A percentile compares a stretch with the other conserved stretches of the same genome.
These are phyloP conservation scores for Wickerhamiella galacta DNA, from an alignment of 805 yeast species.

Conservation along the genomic window DNA sequence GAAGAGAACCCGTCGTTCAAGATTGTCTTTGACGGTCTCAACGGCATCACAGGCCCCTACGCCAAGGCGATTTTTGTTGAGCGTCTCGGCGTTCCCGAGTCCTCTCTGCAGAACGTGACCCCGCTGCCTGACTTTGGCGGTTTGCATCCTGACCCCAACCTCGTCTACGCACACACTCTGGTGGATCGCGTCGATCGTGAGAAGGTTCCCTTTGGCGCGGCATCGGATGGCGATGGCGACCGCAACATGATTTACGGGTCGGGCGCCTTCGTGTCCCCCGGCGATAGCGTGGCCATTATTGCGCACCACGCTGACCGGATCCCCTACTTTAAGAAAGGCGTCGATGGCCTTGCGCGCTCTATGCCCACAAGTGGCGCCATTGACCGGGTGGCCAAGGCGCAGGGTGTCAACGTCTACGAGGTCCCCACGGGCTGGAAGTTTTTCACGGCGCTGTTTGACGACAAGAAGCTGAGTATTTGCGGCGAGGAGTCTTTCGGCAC, in stretches of 20 bases:
- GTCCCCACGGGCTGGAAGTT: slow-evolving; percentile 99
- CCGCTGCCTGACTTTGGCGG: slow-evolving; percentile 94
- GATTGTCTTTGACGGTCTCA: slow-evolving; percentile 73
- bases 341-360: slow-evolving; percentile 85
- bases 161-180: slow-evolving; percentile 79
- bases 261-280: slow-evolving; percentile 89
- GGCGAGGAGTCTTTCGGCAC: slow-evolving; percentile 98
- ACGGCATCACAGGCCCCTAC: slow-evolving; percentile 96
- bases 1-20: slow-evolving; percentile 39
- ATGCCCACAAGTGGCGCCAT: slow-evolving; percentile 96
- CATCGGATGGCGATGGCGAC: slow-evolving; percentile 99
- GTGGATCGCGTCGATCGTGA: slow-evolving; percentile 75
- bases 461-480: slow-evolving; percentile 82
- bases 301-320: slow-evolving; percentile 80
- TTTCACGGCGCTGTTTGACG: slow-evolving; percentile 89
- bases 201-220: slow-evolving; percentile 85
- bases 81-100: slow-evolving; percentile 59
- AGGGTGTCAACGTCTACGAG: slow-evolving; percentile 66
- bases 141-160: slow-evolving; percentile 92
- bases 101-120: slow-evolving; percentile 56
- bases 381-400: slow-evolving; percentile 71
- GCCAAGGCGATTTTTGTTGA: slow-evolving; percentile 71
- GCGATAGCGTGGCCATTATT: slow-evolving; percentile 94
- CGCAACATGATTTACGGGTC: slow-evolving; percentile 97
- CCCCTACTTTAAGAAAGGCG: slow-evolving; percentile 87